A percentile compares a stretch with the other conserved stretches of the same genome.
Evolutionary conservation across 345 rosid species (phyloP).

Genomic region (Angophora floribunda): DNA sequence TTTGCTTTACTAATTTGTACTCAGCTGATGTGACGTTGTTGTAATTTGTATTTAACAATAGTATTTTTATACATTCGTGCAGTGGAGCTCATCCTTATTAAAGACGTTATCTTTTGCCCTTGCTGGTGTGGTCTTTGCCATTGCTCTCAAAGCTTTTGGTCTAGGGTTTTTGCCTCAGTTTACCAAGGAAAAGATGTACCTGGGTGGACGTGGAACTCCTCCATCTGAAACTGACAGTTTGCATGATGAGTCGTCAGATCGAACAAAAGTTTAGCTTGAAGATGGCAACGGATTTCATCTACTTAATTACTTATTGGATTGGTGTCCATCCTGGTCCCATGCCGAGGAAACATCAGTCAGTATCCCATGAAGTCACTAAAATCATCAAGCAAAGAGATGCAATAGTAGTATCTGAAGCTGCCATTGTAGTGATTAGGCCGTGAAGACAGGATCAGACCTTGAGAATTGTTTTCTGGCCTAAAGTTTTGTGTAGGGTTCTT

Average conservation of each 20-base stretch:
- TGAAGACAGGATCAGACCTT: neutral
- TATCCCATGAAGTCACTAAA: neutral
- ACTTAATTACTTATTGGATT: neutral
- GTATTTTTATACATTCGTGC: slow-evolving; percentile 11
- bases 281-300: neutral
- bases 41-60: neutral
- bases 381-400: neutral
- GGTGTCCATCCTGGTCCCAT: neutral
- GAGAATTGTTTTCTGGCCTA: neutral
- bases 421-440: neutral
- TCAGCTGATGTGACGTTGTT: neutral
- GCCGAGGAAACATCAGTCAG: neutral
- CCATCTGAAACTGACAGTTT: slow-evolving; percentile 2
- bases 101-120: slow-evolving; percentile 37
- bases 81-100: slow-evolving; percentile 48
- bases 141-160: slow-evolving; percentile 29
- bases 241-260: neutral
- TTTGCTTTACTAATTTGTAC: neutral
- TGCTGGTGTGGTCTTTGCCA: slow-evolving; percentile 62
- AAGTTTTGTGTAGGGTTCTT: neutral
- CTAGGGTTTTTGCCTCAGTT: slow-evolving; percentile 33
- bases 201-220: slow-evolving; percentile 11
- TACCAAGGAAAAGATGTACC: slow-evolving; percentile 19
- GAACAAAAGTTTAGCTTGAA: neutral
- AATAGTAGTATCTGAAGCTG: neutral